These are phyloP conservation scores for Cubamyces lactineus DNA, from an alignment of 768 basidiomycete species.

Conservation along the genomic window DNA sequence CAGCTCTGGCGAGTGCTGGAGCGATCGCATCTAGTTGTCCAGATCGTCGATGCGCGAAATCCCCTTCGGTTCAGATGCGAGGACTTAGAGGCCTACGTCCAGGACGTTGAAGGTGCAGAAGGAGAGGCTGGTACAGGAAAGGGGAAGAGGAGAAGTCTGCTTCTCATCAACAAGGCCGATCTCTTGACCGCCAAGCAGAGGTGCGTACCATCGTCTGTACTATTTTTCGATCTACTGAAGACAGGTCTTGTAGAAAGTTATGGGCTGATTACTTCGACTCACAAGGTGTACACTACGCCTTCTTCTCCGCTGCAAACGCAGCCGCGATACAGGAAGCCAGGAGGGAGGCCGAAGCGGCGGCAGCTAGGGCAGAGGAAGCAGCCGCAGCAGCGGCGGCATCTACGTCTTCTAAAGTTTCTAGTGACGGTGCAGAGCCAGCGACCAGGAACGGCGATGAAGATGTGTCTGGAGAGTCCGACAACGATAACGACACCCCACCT, in stretches of 20 bases:
- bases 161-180: constrained; percentile 97
- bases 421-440: constrained; percentile 33
- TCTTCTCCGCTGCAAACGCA: constrained; percentile 92
- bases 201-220: constrained; percentile 42
- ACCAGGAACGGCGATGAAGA: constrained; percentile 29
- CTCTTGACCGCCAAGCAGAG: constrained; percentile 85
- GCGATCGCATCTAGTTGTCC: constrained; percentile 90
- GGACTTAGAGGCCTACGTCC: constrained; percentile 85
- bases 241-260: constrained; percentile 49
- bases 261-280: constrained; percentile 95
- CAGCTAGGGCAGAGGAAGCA: constrained; percentile 35
- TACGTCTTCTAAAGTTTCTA: constrained; percentile 24
- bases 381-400: constrained; percentile 32
- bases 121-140: constrained; percentile 78
- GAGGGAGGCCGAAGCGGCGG: constrained; percentile 45
- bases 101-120: constrained; percentile 81
- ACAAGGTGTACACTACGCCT: constrained; percentile 77
- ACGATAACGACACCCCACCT: constrained; percentile 4
- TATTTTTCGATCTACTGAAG: background rate
- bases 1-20: constrained; percentile 98
- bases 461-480: constrained; percentile 36
- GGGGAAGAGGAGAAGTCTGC: constrained; percentile 71
- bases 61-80: constrained; percentile 91
- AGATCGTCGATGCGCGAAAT: constrained; percentile 96
- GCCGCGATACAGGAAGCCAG: constrained; percentile 80